A percentile compares a stretch with the other conserved stretches of the same genome.
phyloP scores from a whole-genome alignment of 2,329 filamentous ascomycete genomes.

The Fusarium transvaalense region DNA sequence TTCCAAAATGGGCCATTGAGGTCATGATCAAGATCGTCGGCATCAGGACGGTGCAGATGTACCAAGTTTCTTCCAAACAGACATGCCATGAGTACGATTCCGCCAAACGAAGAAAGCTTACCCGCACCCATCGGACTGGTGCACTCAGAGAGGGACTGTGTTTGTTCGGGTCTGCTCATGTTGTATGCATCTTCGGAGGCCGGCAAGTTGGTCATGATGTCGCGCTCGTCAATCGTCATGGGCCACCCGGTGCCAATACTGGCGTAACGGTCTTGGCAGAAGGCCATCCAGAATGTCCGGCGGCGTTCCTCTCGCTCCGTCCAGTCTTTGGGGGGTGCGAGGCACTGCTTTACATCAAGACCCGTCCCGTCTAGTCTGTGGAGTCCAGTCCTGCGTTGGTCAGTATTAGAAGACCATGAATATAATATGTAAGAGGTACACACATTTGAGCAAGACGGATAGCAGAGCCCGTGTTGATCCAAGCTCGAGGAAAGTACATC shows the following conservation, averaged over 20 bases:
- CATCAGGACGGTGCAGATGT: conserved; percentile 88
- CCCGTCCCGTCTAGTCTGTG: conserved; percentile 86
- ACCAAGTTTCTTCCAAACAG: conserved; percentile 91
- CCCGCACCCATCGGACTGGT: conserved; percentile 78
- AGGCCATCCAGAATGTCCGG: conserved; percentile 95
- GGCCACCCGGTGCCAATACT: conserved; percentile 98
- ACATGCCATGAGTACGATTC: conserved; percentile 86
- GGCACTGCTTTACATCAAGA: conserved; percentile 91
- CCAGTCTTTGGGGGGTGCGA: conserved; percentile 90
- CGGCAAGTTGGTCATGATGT: conserved; percentile 89
- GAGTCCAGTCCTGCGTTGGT: conserved; percentile 81
- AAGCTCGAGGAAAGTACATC: conserved; percentile 97
- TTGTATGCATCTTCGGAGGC: conserved; percentile 87
- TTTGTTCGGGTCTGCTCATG: conserved; percentile 79
- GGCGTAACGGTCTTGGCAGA: conserved; percentile 89
- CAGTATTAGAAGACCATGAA: conserved; percentile 26
- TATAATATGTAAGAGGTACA: conserved; percentile 44
- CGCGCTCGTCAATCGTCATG: conserved; percentile 90
- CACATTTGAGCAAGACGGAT: conserved; percentile 87
- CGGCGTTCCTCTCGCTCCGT: conserved; percentile 92
- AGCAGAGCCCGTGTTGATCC: conserved; percentile 89
- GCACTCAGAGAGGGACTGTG: conserved; percentile 76
- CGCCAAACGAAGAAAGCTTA: conserved; percentile 81
- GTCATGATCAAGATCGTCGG: conserved; percentile 85
- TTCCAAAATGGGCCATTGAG: conserved; percentile 97